A percentile compares a stretch with the other conserved stretches of the same genome.
These are phyloP conservation scores for Oryza brachyantha DNA, from an alignment of 176 grass and related monocot species.

Conservation along the genomic window DNA sequence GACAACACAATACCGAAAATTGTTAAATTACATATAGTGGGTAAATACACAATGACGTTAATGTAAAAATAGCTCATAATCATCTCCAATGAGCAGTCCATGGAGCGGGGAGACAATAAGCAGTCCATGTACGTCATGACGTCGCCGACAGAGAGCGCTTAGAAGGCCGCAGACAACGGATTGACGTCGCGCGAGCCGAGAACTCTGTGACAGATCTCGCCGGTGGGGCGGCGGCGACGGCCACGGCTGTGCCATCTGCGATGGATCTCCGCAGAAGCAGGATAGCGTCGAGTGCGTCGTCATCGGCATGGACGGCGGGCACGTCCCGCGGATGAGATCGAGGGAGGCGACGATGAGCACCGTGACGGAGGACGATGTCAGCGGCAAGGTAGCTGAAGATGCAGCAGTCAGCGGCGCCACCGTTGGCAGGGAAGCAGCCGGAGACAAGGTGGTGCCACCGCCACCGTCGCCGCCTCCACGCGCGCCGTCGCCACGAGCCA, in stretches of 20 bases:
- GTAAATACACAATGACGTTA: too few relatives aligned
- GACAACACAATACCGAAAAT: too few relatives aligned
- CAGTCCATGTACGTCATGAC: conserved; percentile 52
- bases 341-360: conserved; percentile 53
- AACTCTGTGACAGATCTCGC: conserved; percentile 57
- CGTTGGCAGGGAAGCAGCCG: neutral
- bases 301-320: conserved; percentile 46
- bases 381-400: conserved; percentile 66
- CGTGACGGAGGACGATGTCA: conserved; percentile 45
- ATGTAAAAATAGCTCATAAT: too few relatives aligned
- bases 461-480: too few relatives aligned
- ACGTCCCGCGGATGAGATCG: conserved; percentile 46
- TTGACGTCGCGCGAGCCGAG: conserved; percentile 45
- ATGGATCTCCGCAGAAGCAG: conserved; percentile 39
- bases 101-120: conserved; percentile 33
- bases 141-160: conserved; percentile 48
- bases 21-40: too few relatives aligned
- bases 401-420: conserved; percentile 32
- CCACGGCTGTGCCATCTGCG: conserved; percentile 51
- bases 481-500: too few relatives aligned
- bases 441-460: conserved; percentile 6
- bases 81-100: too few relatives aligned
- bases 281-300: conserved; percentile 46
- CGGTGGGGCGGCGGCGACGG: conserved; percentile 47
- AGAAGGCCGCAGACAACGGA: conserved; percentile 31